Evolutionary conservation across 106 monocot genomes (phyloP).

Genomic region (Dendrobium catenatum): DNA sequence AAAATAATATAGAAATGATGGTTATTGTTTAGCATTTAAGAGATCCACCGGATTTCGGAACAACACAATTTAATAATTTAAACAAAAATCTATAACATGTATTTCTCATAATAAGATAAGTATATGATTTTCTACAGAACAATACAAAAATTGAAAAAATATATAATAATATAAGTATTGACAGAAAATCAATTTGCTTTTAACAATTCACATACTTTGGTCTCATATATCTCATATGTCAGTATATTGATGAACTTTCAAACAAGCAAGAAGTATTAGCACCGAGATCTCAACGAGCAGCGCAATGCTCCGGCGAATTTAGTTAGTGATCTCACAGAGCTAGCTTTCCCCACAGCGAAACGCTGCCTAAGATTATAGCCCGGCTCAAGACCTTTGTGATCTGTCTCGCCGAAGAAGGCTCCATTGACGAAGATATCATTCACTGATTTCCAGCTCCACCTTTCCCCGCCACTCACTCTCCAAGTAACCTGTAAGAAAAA

Average conservation of each 20-base stretch:
- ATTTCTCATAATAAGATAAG: not conserved
- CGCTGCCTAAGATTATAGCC: conserved; percentile 35
- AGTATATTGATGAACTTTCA: no score
- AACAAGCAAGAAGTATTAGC: conserved; percentile 20
- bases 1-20: no score
- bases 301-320: conserved; percentile 49
- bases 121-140: not conserved
- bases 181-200: not conserved
- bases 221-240: not conserved
- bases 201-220: not conserved
- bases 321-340: conserved; percentile 29
- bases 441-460: conserved; percentile 54
- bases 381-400: conserved; percentile 12
- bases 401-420: conserved; percentile 49
- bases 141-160: not conserved
- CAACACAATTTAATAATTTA: not conserved
- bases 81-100: not conserved
- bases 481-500: conserved; percentile 27
- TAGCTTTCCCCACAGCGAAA: conserved; percentile 23
- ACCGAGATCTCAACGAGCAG: conserved; percentile 33
- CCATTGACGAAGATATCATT: conserved; percentile 59
- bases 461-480: conserved; percentile 7
- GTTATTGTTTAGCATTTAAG: no score
- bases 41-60: not conserved
- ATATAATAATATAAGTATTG: not conserved